phyloP scores from a whole-genome alignment of 129 eudicot genomes.

The Erigeron canadensis region DNA sequence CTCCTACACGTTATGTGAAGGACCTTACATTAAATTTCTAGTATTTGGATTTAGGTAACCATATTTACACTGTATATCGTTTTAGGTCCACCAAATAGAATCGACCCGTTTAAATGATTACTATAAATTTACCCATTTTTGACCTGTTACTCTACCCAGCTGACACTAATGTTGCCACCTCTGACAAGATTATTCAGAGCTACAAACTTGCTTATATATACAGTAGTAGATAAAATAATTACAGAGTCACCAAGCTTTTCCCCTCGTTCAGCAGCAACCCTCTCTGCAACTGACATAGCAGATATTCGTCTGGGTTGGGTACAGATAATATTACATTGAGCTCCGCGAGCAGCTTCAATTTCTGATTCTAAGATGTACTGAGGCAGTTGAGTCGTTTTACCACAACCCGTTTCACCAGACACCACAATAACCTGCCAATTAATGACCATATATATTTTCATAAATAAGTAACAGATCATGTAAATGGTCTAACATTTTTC shows the following conservation, averaged over 20 bases:
- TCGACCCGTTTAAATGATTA: neutral
- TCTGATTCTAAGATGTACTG: slow-evolving; percentile 84
- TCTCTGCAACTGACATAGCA: slow-evolving; percentile 87
- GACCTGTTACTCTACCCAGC: neutral
- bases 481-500: neutral
- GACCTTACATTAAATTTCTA: too few species aligned
- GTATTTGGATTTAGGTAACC: neutral
- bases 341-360: slow-evolving; percentile 75
- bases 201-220: neutral
- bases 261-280: slow-evolving; percentile 93
- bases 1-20: neutral
- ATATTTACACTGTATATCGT: too few species aligned
- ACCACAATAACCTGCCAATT: slow-evolving; percentile 76
- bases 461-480: neutral
- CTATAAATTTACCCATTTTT: neutral
- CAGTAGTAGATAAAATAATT: slow-evolving; percentile 21
- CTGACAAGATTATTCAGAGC: slow-evolving; percentile 14
- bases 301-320: slow-evolving; percentile 93
- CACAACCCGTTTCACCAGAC: slow-evolving; percentile 93
- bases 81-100: neutral
- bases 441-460: slow-evolving; percentile 5
- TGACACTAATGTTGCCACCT: neutral
- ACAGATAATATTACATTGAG: slow-evolving; percentile 74
- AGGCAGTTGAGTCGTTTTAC: slow-evolving; percentile 89
- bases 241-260: slow-evolving; percentile 84